Percentiles rank a stretch among this genome's conserved stretches.
Evolutionary conservation across 345 rosid species (phyloP).

Genomic region (Arabis alpina): DNA sequence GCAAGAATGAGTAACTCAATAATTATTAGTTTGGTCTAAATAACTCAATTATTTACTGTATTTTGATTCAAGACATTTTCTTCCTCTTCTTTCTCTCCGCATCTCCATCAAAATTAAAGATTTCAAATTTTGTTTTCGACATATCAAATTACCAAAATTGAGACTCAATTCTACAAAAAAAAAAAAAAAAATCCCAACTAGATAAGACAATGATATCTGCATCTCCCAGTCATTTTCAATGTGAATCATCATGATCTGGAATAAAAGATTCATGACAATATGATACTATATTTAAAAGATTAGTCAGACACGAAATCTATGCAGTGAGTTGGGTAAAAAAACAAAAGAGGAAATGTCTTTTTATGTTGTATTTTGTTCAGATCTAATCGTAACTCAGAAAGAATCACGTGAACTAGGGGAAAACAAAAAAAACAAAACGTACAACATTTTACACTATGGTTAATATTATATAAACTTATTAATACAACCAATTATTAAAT

Average conservation of each 20-base stretch:
- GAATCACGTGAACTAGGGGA: constrained; percentile 21
- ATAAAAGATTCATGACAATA: constrained; percentile 6
- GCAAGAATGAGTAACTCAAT: too few species aligned
- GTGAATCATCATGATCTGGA: constrained; percentile 33
- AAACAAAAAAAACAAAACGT: neutral
- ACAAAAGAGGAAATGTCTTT: neutral
- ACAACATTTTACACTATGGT: neutral
- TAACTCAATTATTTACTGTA: too few species aligned
- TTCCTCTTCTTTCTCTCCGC: too few species aligned
- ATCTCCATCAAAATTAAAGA: too few species aligned
- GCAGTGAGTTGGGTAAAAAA: constrained; percentile 11
- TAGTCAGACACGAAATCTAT: constrained; percentile 13
- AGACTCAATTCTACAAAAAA: constrained; percentile 6
- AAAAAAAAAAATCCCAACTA: neutral
- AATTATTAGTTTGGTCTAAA: too few species aligned
- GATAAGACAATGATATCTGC: neutral
- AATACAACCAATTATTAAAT: too few species aligned
- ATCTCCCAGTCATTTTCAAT: constrained; percentile 28
- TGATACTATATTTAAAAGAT: neutral
- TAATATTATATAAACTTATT: neutral
- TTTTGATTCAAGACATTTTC: too few species aligned
- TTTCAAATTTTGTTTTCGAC: neutral
- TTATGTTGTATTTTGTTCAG: neutral
- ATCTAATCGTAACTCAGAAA: constrained; percentile 4
- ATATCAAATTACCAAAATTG: constrained; percentile 4